Conservation (phyloP, 768 basidiomycete genomes). For the Russula lepida region DNA sequence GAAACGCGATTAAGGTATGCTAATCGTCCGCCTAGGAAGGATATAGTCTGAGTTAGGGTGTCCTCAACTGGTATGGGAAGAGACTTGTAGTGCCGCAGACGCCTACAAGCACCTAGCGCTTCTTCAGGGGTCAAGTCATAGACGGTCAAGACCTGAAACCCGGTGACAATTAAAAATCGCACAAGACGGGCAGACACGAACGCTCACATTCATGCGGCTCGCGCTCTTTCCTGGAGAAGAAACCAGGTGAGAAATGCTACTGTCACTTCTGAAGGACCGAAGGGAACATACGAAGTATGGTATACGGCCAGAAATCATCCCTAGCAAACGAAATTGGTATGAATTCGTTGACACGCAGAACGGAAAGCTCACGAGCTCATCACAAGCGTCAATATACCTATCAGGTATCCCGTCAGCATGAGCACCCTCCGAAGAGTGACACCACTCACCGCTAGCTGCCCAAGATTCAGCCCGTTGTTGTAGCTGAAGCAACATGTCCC, state of each 20-base stretch:
- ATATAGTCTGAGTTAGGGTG: conserved; percentile 40
- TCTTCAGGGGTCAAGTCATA: conserved; percentile 57
- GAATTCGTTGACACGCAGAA: not conserved
- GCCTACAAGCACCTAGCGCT: conserved; percentile 46
- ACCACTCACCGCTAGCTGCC: conserved; percentile 60
- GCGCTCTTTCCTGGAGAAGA: conserved; percentile 49
- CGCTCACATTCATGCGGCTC: conserved; percentile 61
- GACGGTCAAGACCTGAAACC: conserved; percentile 54
- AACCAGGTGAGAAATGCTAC: conserved; percentile 3
- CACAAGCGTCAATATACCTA: conserved; percentile 70
- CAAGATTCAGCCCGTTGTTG: conserved; percentile 83
- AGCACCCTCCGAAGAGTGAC: not conserved
- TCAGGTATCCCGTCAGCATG: conserved; percentile 6
- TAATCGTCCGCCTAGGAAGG: conserved; percentile 68
- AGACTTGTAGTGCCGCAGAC: conserved; percentile 41
- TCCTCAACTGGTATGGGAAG: conserved; percentile 30
- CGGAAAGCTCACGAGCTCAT: conserved; percentile 54
- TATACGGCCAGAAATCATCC: conserved; percentile 81
- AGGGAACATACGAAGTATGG: conserved; percentile 45
- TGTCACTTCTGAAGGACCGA: not conserved
- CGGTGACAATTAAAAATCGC: not conserved
- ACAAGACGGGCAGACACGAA: not conserved
- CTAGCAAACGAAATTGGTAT: conserved; percentile 29
- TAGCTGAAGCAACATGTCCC: conserved; percentile 72
- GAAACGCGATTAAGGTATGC: conserved; percentile 67